Conservation (phyloP, 2,329 filamentous ascomycete genomes). For the Neophaeococcomyces mojaviensis region DNA sequence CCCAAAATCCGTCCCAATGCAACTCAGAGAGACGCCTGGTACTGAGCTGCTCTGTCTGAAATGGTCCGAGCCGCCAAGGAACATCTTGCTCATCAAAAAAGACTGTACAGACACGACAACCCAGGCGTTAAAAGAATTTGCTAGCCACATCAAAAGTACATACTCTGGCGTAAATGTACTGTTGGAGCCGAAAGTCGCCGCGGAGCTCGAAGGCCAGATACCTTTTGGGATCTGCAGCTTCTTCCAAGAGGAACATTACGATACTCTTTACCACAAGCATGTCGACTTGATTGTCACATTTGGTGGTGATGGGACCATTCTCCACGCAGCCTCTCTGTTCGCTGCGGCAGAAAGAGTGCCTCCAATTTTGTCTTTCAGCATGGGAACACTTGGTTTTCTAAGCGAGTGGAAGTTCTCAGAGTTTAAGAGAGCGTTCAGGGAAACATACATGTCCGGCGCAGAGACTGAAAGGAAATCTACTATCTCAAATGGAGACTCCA, state of each 20-base stretch:
- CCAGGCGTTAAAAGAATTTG: conserved; percentile 51
- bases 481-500: conserved; percentile 37
- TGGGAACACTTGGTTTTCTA: conserved; percentile 91
- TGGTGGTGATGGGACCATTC: conserved; percentile 85
- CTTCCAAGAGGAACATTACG: conserved; percentile 9
- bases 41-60: conserved; percentile 58
- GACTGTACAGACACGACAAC: conserved; percentile 50
- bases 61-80: conserved; percentile 62
- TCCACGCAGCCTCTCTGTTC: conserved; percentile 80
- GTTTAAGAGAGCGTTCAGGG: conserved; percentile 83
- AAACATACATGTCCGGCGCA: conserved; percentile 80
- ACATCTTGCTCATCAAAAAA: conserved; percentile 63
- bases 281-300: conserved; percentile 85
- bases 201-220: conserved; percentile 52
- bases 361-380: conserved; percentile 88
- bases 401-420: conserved; percentile 95
- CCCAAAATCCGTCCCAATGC: conserved; percentile 2
- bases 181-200: conserved; percentile 69
- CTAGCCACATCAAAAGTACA: conserved; percentile 65
- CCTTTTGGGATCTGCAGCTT: conserved; percentile 9
- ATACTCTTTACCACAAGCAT: conserved; percentile 55
- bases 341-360: conserved; percentile 74
- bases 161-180: conserved; percentile 77
- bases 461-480: conserved; percentile 37
- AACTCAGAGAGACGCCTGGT: conserved; percentile 15